Evolutionary conservation across 1,284 basidiomycete genomes (phyloP), one percentile per base, ranked within the genome.

Genomic region (Exsudoporus floridanus): DNA sequence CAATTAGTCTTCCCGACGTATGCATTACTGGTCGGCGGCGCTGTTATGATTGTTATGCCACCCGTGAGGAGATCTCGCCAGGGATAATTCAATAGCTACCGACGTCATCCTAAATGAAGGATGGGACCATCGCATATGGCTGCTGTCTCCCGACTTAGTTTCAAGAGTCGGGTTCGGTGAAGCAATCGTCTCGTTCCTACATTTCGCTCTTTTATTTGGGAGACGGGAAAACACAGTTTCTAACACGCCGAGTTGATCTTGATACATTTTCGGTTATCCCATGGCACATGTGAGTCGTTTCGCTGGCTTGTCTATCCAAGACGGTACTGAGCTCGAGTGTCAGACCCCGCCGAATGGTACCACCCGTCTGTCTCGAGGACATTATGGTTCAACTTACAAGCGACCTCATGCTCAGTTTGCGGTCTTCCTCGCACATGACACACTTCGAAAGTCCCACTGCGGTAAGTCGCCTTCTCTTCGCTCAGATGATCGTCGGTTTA

Each of bases 341-440:
- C 21, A 14, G n/a, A n/a, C n/a, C n/a, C n/a, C n/a, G n/a, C 36
- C 23, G 25, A 28, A 21, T 46, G 9, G 2, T 19, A 37, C 28
- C 23, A 2, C 25, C 10, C 12, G 12, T 35, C 12, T n/a, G 13
- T 31, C 23, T 49, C 13, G 3, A 14, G n/a, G n/a, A 23, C n/a
- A n/a, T n/a, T n/a, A n/a, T 30, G 23, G 30, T 59, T 52, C n/a
- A 37, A 52, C 38, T 40, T 19, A 10, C 19, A 37, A 2, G 28
- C 54, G 56, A 57, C 8, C n/a, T n/a, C n/a, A n/a, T n/a, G n/a
- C 57, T 57, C 53, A 23, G 46, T 56, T 46, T 27, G 46, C 36
- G 41, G 23, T n/a, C n/a, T n/a, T n/a, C n/a, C n/a, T n/a, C n/a
- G n/a, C n/a, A n/a, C n/a, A n/a, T n/a, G n/a, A n/a, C n/a, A n/a